Evolutionary conservation across 2,329 filamentous ascomycete genomes (phyloP), one percentile per base, ranked within the genome.

Genomic region (Myriangium duriaei): DNA sequence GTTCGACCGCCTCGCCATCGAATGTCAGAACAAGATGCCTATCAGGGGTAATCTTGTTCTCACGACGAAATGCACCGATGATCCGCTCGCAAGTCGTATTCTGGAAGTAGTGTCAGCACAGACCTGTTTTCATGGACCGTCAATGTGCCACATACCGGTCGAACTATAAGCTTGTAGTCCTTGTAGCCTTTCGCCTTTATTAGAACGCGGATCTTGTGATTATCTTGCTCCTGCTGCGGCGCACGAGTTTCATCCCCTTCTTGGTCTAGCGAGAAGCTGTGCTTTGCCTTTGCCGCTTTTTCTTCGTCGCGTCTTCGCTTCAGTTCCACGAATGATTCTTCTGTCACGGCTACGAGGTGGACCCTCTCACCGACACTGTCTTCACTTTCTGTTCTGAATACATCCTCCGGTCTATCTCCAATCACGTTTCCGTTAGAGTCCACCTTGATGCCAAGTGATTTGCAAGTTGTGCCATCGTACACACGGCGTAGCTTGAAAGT

Each of bases 281-380:
- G 35, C 30, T 12, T 12, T 32, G 24, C 39, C 26, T 17, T 31
- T 18, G 13, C 18, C 32, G 19, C 34, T 30, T 34, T 37, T 26
- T 28, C 44, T 45, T 41, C 52, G 39, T 9, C 36, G 47, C 74
- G 71, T 43, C 68, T 63, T 19, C 64, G 60, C 36, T 60, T 59
- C 45, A 69, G 61, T 50, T 70, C 63, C 41, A 58, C 58, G 31
- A 74, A 79, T 2, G 72, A 57, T 9, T 80, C 74, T 5, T 74
- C 65, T 0, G 81, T 88, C 71, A 82, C 84, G 5, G 80, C 81
- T 55, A 87, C 78, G 45, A 93, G 68, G 47, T 80, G 71, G n/a
- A 93, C 69, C 37, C 71, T 70, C 5, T 66, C 59, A 7, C 67
- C 65, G 7, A 7, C 7, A 7, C n/a, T n/a, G n/a, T 26, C 21